Percentiles rank a stretch among this genome's conserved stretches.
These are phyloP conservation scores for Amanita muscaria DNA, from an alignment of 768 basidiomycete species.

Conservation along the genomic window DNA sequence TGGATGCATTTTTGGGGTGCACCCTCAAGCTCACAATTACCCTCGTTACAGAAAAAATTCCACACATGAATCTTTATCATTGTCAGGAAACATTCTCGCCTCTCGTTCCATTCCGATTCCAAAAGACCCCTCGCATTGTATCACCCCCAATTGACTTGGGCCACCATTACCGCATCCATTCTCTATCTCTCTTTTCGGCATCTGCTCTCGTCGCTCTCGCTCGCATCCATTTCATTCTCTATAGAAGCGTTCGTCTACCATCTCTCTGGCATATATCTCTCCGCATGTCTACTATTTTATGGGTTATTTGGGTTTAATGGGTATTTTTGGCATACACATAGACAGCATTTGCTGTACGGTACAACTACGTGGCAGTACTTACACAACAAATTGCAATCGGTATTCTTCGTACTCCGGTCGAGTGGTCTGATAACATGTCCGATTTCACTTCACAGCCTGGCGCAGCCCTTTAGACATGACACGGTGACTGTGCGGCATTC, in stretches of 20 bases:
- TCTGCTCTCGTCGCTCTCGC: conserved; percentile 15
- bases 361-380: neutral
- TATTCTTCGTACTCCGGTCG: neutral
- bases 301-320: conserved; percentile 17
- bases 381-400: conserved; percentile 7
- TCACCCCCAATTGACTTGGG: neutral
- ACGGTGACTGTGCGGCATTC: too few relatives aligned
- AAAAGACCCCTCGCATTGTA: too few relatives aligned
- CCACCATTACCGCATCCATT: neutral
- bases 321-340: conserved; percentile 17
- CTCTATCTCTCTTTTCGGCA: conserved; percentile 9
- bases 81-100: too few relatives aligned
- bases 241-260: neutral
- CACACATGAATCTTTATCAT: conserved; percentile 14
- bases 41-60: conserved; percentile 20
- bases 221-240: conserved; percentile 14
- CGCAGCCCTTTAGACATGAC: too few relatives aligned
- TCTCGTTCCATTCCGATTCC: conserved; percentile 1
- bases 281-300: conserved; percentile 13
- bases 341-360: conserved; percentile 9
- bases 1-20: neutral
- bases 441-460: neutral
- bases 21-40: neutral
- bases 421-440: neutral
- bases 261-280: conserved; percentile 8